Evolutionary conservation across 2,329 filamentous ascomycete species (phyloP).

Genomic region (Zopfia rhizophila): DNA sequence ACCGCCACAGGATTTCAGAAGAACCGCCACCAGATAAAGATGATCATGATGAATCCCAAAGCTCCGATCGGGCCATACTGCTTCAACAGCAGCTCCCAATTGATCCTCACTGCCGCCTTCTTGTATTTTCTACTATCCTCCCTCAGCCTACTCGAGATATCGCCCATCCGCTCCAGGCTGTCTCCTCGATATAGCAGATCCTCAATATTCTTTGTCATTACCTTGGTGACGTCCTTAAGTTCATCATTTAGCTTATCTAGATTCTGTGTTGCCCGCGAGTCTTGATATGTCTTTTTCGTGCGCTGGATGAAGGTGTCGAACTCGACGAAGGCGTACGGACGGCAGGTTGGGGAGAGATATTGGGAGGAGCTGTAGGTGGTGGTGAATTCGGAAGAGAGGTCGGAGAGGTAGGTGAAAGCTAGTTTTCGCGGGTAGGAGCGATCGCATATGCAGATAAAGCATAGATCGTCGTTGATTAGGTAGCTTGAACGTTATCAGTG

Average conservation of each 20-base stretch:
- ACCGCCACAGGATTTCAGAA: conserved; percentile 75
- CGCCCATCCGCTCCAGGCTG: conserved; percentile 94
- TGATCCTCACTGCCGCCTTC: conserved; percentile 91
- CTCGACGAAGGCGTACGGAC: conserved; percentile 96
- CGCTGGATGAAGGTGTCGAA: conserved; percentile 97
- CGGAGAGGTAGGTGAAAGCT: conserved; percentile 96
- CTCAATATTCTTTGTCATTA: conserved; percentile 99
- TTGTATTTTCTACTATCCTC: conserved; percentile 97
- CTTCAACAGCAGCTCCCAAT: conserved; percentile 96
- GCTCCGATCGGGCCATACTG: conserved; percentile 89
- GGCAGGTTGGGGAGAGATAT: conserved; percentile 77
- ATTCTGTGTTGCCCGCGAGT: conserved; percentile 89
- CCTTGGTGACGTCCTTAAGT: conserved; percentile 95
- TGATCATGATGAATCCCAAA: conserved; percentile 80
- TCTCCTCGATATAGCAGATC: conserved; percentile 95
- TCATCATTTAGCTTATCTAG: conserved; percentile 96
- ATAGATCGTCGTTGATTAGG: conserved; percentile 81
- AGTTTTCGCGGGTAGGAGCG: conserved; percentile 96
- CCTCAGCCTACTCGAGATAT: conserved; percentile 84
- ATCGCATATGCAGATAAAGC: conserved; percentile 95
- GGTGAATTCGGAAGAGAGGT: conserved; percentile 90
- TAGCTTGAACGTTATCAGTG: conserved; percentile 67
- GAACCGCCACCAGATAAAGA: conserved; percentile 94
- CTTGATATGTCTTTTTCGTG: conserved; percentile 93
- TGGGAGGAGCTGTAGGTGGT: conserved; percentile 81